These are phyloP conservation scores for Hypsizygus ulmarius DNA, from an alignment of 1,284 basidiomycete species.

Conservation along the genomic window DNA sequence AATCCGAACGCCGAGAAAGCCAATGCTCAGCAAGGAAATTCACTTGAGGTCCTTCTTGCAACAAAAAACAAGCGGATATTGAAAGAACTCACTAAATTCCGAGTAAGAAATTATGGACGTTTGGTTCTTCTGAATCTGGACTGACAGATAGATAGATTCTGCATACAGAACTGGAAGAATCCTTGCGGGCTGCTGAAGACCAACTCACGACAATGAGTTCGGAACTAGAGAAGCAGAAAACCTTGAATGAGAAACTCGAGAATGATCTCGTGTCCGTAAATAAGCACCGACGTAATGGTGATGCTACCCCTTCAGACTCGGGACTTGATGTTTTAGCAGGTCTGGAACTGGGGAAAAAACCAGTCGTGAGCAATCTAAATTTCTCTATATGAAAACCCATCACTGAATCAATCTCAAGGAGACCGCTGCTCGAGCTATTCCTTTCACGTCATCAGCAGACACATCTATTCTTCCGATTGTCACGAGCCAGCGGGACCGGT, in stretches of 20 bases:
- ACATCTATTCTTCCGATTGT: conserved; percentile 94
- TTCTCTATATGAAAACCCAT: not conserved
- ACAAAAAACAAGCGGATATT: conserved; percentile 94
- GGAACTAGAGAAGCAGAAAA: conserved; percentile 76
- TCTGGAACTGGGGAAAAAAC: conserved; percentile 68
- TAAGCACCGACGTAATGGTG: conserved; percentile 40
- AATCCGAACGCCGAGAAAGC: conserved; percentile 86
- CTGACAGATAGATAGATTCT: conserved; percentile 53
- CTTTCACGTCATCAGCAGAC: conserved; percentile 74
- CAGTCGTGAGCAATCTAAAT: conserved; percentile 29
- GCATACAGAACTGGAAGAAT: conserved; percentile 75
- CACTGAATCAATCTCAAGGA: conserved; percentile 22
- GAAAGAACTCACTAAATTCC: conserved; percentile 89
- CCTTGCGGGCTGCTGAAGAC: conserved; percentile 57
- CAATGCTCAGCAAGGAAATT: conserved; percentile 72
- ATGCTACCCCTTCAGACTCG: conserved; percentile 27
- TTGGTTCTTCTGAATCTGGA: not conserved
- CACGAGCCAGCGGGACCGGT: conserved; percentile 93
- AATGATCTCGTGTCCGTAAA: conserved; percentile 86
- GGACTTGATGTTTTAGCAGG: conserved; percentile 59
- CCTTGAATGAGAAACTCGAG: conserved; percentile 87
- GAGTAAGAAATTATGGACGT: conserved; percentile 46
- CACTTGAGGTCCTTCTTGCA: conserved; percentile 87
- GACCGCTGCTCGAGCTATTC: conserved; percentile 52
- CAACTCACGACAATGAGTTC: conserved; percentile 57